Conservation (phyloP, 192 early-diverging fungal genomes). For the Linnemannia elongata region DNA sequence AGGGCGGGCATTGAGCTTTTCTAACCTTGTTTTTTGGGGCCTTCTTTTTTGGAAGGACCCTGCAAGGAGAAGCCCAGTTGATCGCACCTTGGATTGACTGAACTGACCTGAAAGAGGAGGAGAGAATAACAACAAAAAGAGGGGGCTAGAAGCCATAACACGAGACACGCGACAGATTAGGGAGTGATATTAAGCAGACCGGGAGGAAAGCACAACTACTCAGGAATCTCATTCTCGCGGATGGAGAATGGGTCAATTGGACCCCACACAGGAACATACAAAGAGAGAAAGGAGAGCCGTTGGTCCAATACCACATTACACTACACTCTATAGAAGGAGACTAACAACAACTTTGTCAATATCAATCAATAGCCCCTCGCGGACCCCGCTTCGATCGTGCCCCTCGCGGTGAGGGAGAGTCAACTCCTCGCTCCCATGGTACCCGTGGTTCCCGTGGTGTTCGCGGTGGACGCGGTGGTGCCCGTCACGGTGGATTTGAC, state of each 20-base stretch:
- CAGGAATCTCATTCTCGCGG: neutral
- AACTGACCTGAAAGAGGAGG: neutral
- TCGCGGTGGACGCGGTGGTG: slow-evolving; percentile 63
- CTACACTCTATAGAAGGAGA: neutral
- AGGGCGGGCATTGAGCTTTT: neutral
- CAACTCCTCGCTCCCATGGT: slow-evolving; percentile 45
- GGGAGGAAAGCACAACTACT: neutral
- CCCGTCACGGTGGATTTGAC: slow-evolving; percentile 78
- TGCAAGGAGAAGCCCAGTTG: neutral
- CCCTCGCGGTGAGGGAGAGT: slow-evolving; percentile 40
- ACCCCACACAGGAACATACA: neutral
- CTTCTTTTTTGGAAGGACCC: neutral
- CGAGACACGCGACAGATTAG: neutral
- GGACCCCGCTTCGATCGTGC: slow-evolving; percentile 47
- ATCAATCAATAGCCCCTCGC: slow-evolving; percentile 23
- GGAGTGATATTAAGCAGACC: neutral
- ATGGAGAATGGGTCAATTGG: neutral
- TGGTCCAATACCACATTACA: neutral
- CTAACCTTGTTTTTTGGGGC: neutral
- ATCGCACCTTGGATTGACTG: neutral
- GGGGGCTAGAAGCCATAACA: neutral
- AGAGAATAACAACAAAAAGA: slow-evolving; percentile 21
- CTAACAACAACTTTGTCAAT: neutral
- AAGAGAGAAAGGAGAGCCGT: neutral
- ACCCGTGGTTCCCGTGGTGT: slow-evolving; percentile 55